A percentile compares a stretch with the other conserved stretches of the same genome.
Conservation (phyloP, 2,329 filamentous ascomycete genomes). For the Polychaeton citri region DNA sequence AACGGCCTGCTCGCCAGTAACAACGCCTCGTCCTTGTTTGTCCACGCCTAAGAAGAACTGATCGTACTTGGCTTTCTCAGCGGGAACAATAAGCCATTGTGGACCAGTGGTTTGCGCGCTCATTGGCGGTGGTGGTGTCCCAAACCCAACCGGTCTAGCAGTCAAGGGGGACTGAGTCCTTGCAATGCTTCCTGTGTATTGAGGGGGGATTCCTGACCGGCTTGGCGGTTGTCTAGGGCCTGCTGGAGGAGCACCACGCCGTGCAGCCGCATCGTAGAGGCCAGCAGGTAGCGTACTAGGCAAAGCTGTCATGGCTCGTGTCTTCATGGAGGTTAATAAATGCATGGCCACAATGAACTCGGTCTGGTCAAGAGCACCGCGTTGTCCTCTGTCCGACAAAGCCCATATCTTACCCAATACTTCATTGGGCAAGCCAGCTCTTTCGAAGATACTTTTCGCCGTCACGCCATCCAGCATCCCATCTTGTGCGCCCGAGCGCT, state of each 20-base stretch:
- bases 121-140: slow-evolving; percentile 33
- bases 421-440: slow-evolving; percentile 79
- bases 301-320: slow-evolving; percentile 62
- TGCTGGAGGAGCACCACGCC: slow-evolving; percentile 42
- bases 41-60: slow-evolving; percentile 74
- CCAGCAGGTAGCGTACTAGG: slow-evolving; percentile 71
- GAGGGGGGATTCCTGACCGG: slow-evolving; percentile 56
- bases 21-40: slow-evolving; percentile 64
- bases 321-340: slow-evolving; percentile 81
- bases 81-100: slow-evolving; percentile 72
- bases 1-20: slow-evolving; percentile 90
- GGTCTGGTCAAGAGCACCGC: slow-evolving; percentile 70
- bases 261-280: slow-evolving; percentile 78
- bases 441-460: slow-evolving; percentile 90
- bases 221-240: slow-evolving; percentile 24
- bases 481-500: slow-evolving; percentile 68
- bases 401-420: slow-evolving; percentile 92
- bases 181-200: slow-evolving; percentile 53
- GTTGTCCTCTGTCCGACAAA: slow-evolving; percentile 83
- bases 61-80: slow-evolving; percentile 82
- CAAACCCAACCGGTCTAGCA: slow-evolving; percentile 31
- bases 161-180: slow-evolving; percentile 42
- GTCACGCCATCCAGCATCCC: slow-evolving; percentile 58
- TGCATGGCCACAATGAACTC: slow-evolving; percentile 99
- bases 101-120: slow-evolving; percentile 42